Percentiles rank a stretch among this genome's conserved stretches.
Evolutionary conservation across 495 filamentous ascomycete species (phyloP).

Genomic region (Annulohypoxylon stygium): DNA sequence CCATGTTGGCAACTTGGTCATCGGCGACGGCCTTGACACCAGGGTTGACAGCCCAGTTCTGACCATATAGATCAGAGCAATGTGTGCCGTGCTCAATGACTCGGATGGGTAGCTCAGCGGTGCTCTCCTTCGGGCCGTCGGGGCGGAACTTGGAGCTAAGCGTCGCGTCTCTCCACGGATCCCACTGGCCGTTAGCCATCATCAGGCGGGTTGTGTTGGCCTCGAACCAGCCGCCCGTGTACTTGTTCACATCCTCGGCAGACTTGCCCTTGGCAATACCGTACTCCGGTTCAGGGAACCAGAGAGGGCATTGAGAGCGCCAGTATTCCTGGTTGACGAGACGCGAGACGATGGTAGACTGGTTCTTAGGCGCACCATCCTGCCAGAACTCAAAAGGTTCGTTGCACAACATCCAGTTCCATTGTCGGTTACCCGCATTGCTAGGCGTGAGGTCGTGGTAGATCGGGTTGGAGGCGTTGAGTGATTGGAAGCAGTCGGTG

Average conservation of each 20-base stretch:
- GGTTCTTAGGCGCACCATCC: slow-evolving; percentile 62
- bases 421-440: slow-evolving; percentile 70
- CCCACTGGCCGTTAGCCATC: slow-evolving; percentile 69
- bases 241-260: slow-evolving; percentile 67
- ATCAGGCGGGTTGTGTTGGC: slow-evolving; percentile 69
- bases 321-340: slow-evolving; percentile 69
- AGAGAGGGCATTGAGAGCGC: slow-evolving; percentile 69
- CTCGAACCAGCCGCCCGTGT: slow-evolving; percentile 70
- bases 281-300: slow-evolving; percentile 69
- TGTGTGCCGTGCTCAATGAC: slow-evolving; percentile 56
- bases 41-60: slow-evolving; percentile 62
- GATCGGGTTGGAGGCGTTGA: slow-evolving; percentile 67
- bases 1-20: slow-evolving; percentile 54
- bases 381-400: slow-evolving; percentile 74
- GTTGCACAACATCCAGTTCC: slow-evolving; percentile 76
- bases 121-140: slow-evolving; percentile 56
- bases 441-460: slow-evolving; percentile 67
- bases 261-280: slow-evolving; percentile 65
- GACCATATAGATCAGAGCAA: slow-evolving; percentile 61
- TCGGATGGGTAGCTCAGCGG: slow-evolving; percentile 51
- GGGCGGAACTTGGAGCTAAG: slow-evolving; percentile 56
- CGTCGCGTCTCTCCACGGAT: slow-evolving; percentile 61
- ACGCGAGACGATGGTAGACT: slow-evolving; percentile 66
- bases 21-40: slow-evolving; percentile 51
- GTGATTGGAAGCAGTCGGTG: slow-evolving; percentile 69